Conservation (phyloP, 108 stramenopile genomes). For the Conticribra guillardii region DNA sequence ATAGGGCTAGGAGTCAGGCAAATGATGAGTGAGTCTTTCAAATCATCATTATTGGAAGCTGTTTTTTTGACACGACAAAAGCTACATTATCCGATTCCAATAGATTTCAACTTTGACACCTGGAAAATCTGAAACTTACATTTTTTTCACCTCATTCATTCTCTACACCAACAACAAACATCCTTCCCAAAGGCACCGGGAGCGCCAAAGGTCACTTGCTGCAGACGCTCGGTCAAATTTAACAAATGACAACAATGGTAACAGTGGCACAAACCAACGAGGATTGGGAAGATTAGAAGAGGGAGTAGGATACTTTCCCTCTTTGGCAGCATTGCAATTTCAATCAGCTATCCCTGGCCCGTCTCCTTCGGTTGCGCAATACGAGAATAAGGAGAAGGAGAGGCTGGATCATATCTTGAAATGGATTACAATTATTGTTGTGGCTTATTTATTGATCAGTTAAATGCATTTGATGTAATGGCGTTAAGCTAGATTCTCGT, state of each 20-base stretch:
- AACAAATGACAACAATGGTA: background rate
- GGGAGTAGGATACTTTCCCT: conserved; percentile 49
- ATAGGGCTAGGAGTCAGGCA: conserved; percentile 39
- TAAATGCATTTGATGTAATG: too few species aligned
- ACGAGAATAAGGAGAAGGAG: conserved; percentile 42
- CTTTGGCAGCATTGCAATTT: conserved; percentile 48
- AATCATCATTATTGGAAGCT: background rate
- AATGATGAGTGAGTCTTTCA: conserved; percentile 46
- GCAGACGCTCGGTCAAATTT: conserved; percentile 24
- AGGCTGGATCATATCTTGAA: conserved; percentile 39
- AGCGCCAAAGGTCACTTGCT: conserved; percentile 46
- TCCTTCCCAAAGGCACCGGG: conserved; percentile 33
- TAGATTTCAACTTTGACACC: too few species aligned
- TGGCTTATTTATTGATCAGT: conserved; percentile 38
- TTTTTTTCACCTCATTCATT: too few species aligned
- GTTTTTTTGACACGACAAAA: background rate
- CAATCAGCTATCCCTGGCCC: conserved; percentile 47
- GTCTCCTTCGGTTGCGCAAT: conserved; percentile 36
- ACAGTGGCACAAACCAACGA: conserved; percentile 13
- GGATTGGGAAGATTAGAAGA: conserved; percentile 45
- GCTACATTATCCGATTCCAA: background rate
- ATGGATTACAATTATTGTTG: conserved; percentile 20
- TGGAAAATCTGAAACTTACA: too few species aligned
- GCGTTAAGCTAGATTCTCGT: too few species aligned
- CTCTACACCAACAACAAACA: too few species aligned